These are phyloP conservation scores for Aotearoamyces nothofagi DNA, from an alignment of 2,329 filamentous ascomycete genomes.

Conservation along the genomic window DNA sequence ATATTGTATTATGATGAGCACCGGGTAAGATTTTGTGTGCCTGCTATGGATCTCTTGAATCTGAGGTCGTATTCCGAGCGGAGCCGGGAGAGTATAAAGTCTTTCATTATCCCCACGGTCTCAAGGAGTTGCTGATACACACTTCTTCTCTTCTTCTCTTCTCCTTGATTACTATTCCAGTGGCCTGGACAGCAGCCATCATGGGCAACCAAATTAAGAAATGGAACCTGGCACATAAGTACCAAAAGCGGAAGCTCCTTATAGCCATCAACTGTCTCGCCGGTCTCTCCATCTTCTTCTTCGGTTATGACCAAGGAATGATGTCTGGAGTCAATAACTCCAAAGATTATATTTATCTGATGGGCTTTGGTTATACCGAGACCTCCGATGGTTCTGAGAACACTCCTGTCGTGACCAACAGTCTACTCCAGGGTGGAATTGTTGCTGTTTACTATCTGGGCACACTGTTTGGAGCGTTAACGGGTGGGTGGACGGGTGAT, in stretches of 20 bases:
- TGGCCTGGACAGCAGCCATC: no score
- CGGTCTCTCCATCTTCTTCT: constrained; percentile 53
- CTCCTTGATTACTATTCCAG: no score
- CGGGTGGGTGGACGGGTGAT: constrained; percentile 51
- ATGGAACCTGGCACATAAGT: constrained; percentile 30
- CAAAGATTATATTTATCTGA: constrained; percentile 45
- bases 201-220: constrained; percentile 4
- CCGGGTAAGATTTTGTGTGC: no score
- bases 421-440: constrained; percentile 47
- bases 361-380: constrained; percentile 48
- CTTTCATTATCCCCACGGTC: no score
- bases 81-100: no score
- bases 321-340: constrained; percentile 54
- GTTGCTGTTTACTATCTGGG: constrained; percentile 40
- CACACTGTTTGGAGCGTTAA: constrained; percentile 45
- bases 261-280: constrained; percentile 47
- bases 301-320: constrained; percentile 27
- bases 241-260: constrained; percentile 37
- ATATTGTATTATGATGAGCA: no score
- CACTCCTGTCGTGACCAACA: constrained; percentile 34
- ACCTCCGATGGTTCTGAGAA: background rate
- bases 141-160: no score
- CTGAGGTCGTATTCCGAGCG: no score
- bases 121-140: no score
- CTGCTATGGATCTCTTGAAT: no score